Conservation (phyloP, 805 yeast species). For the Limtongia smithiae region DNA sequence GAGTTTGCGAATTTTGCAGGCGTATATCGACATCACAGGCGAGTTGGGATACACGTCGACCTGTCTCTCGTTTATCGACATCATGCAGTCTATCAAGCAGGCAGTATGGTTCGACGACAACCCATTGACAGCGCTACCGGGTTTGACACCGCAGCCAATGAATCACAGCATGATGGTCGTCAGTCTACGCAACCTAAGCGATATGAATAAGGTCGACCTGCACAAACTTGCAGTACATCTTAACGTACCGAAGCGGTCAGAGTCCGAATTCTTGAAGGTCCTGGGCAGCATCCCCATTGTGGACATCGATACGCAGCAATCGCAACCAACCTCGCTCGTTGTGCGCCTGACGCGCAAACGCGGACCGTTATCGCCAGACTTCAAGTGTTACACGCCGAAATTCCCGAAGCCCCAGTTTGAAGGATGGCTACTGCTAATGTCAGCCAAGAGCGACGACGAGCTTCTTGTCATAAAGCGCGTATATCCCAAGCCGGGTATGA, state of each 20-base stretch:
- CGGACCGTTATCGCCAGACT: slow-evolving; percentile 45
- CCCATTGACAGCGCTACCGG: slow-evolving; percentile 58
- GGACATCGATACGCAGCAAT: slow-evolving; percentile 28
- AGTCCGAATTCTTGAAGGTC: slow-evolving; percentile 29
- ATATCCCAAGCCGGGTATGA: slow-evolving; percentile 47
- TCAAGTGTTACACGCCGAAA: slow-evolving; percentile 67
- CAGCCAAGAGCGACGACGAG: slow-evolving; percentile 50
- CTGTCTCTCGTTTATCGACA: slow-evolving; percentile 56
- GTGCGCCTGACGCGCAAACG: slow-evolving; percentile 56
- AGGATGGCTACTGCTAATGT: slow-evolving; percentile 78
- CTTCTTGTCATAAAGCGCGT: slow-evolving; percentile 69
- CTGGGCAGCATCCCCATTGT: slow-evolving; percentile 64
- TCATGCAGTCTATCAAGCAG: slow-evolving; percentile 87
- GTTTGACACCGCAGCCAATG: slow-evolving; percentile 28
- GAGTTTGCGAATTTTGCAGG: slow-evolving; percentile 88
- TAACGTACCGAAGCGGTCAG: slow-evolving; percentile 7
- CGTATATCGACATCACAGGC: slow-evolving; percentile 83
- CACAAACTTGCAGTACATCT: slow-evolving; percentile 13
- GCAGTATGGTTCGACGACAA: slow-evolving; percentile 82
- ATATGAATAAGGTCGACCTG: slow-evolving; percentile 14
- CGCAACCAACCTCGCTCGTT: slow-evolving; percentile 37
- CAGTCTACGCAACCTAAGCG: slow-evolving; percentile 5
- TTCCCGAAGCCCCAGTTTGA: slow-evolving; percentile 91
- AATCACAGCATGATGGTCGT: slow-evolving; percentile 3
- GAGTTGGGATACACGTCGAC: slow-evolving; percentile 71